These are phyloP conservation scores for Nakazawaea holstii DNA, from an alignment of 805 yeast species.

Conservation along the genomic window DNA sequence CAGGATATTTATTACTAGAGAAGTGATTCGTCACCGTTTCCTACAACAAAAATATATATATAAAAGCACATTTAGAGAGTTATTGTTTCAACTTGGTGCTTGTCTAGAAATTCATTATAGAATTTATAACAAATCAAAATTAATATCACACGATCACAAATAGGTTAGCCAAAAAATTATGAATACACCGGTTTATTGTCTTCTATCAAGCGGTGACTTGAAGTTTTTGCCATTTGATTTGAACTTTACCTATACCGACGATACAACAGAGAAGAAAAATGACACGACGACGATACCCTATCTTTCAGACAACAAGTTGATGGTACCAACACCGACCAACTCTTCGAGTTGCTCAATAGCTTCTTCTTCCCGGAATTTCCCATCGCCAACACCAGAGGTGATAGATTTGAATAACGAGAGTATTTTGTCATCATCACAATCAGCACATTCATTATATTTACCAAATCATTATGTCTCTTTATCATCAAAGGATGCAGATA, in stretches of 20 bases:
- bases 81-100: no score
- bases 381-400: slow-evolving; percentile 6
- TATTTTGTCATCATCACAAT: slow-evolving; percentile 22
- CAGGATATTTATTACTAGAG: no score
- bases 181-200: slow-evolving; percentile 17
- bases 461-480: slow-evolving; percentile 38
- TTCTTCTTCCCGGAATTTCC: background rate
- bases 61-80: no score
- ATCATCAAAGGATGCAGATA: slow-evolving; percentile 23
- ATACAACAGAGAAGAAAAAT: background rate
- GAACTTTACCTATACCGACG: background rate
- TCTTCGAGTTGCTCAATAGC: background rate
- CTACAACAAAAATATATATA: no score
- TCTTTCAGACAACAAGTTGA: background rate
- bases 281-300: background rate
- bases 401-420: slow-evolving; percentile 5
- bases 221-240: slow-evolving; percentile 20
- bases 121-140: no score
- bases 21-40: no score
- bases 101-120: no score
- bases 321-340: background rate
- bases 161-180: background rate
- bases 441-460: slow-evolving; percentile 44
- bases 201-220: slow-evolving; percentile 22
- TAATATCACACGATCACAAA: background rate